These are phyloP conservation scores for Pilatotrama ljubarskyi DNA, from an alignment of 768 basidiomycete species.

Conservation along the genomic window DNA sequence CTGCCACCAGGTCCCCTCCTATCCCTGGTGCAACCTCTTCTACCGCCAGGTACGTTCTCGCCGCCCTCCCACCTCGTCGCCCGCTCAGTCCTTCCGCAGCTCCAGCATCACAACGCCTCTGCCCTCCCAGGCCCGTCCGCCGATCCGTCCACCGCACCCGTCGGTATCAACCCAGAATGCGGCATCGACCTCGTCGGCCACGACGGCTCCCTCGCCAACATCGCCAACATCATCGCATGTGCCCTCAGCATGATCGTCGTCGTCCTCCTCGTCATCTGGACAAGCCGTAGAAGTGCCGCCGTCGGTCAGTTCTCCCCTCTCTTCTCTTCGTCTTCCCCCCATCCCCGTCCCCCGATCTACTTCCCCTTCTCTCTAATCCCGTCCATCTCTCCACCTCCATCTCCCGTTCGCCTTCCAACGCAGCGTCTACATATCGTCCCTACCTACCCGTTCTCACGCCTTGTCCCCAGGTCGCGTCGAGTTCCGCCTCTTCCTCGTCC, in stretches of 20 bases:
- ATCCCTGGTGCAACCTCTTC: slow-evolving; percentile 95
- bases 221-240: slow-evolving; percentile 84
- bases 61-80: slow-evolving; percentile 14
- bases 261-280: slow-evolving; percentile 54
- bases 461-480: slow-evolving; percentile 59
- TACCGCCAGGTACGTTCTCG: slow-evolving; percentile 69
- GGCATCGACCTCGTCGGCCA: slow-evolving; percentile 66
- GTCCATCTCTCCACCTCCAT: background rate
- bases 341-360: background rate
- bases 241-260: slow-evolving; percentile 67
- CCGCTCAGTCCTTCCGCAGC: slow-evolving; percentile 27
- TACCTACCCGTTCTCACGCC: background rate
- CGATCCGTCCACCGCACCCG: slow-evolving; percentile 57
- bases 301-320: slow-evolving; percentile 60
- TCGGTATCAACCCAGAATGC: slow-evolving; percentile 82
- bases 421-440: too few species aligned
- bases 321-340: background rate
- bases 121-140: slow-evolving; percentile 45
- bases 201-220: slow-evolving; percentile 69
- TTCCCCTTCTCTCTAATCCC: background rate
- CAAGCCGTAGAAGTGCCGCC: slow-evolving; percentile 76
- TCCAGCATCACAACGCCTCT: slow-evolving; percentile 33
- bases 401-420: background rate
- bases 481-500: slow-evolving; percentile 60
- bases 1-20: slow-evolving; percentile 70